Conservation (phyloP, 352 stramenopile species). For the Phytophthora tentaculata region DNA sequence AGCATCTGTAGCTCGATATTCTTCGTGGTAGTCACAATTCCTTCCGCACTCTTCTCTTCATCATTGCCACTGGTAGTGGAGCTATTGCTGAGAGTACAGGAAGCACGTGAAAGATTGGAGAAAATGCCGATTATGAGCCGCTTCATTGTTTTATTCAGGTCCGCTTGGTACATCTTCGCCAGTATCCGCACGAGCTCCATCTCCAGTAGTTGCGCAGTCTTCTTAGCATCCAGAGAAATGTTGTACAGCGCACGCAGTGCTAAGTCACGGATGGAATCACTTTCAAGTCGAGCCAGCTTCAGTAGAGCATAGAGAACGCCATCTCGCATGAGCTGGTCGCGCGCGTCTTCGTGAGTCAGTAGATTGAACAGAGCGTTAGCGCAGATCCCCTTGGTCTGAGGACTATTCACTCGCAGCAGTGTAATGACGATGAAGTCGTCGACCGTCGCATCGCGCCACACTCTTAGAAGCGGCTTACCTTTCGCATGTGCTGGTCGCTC, state of each 20-base stretch:
- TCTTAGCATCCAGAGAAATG: slow-evolving; percentile 59
- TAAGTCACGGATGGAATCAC: slow-evolving; percentile 75
- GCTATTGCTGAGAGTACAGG: slow-evolving; percentile 4
- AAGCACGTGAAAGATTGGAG: slow-evolving; percentile 66
- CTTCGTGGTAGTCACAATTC: slow-evolving; percentile 8
- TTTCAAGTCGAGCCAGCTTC: slow-evolving; percentile 83
- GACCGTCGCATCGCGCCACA: slow-evolving; percentile 74
- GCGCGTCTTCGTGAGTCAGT: slow-evolving; percentile 77
- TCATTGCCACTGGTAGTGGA: slow-evolving; percentile 1
- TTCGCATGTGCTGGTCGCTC: slow-evolving; percentile 41
- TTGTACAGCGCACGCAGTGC: slow-evolving; percentile 82
- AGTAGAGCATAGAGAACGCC: slow-evolving; percentile 87
- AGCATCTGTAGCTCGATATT: slow-evolving; percentile 55
- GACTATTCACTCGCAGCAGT: slow-evolving; percentile 83
- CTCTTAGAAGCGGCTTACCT: slow-evolving; percentile 25
- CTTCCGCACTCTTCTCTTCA: slow-evolving; percentile 4
- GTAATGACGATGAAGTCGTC: slow-evolving; percentile 91
- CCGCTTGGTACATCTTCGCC: slow-evolving; percentile 77
- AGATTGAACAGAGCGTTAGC: slow-evolving; percentile 88
- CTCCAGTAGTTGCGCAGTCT: slow-evolving; percentile 64
- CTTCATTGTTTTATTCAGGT: slow-evolving; percentile 83
- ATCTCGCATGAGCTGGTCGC: slow-evolving; percentile 74
- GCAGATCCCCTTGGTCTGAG: slow-evolving; percentile 85
- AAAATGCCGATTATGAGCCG: slow-evolving; percentile 77
- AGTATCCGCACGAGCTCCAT: slow-evolving; percentile 84